Percentiles rank a stretch among this genome's conserved stretches.
These are phyloP conservation scores for Hansenula lynferdii DNA, from an alignment of 1,139 yeast genomes.

Conservation along the genomic window DNA sequence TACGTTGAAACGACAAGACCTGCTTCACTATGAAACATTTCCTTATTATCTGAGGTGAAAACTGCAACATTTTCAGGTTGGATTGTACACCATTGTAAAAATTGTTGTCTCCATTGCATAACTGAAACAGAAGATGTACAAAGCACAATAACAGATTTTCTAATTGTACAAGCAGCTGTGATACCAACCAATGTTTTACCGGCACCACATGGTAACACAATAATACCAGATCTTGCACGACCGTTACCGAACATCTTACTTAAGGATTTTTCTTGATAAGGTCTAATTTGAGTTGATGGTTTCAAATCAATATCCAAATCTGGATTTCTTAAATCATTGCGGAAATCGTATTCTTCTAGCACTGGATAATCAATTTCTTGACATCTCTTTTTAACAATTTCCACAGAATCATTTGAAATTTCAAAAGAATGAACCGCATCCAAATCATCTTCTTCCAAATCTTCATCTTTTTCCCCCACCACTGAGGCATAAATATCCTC, in stretches of 20 bases:
- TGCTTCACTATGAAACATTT: constrained; percentile 92
- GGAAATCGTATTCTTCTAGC: constrained; percentile 93
- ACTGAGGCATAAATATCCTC: constrained; percentile 77
- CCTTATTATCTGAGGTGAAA: constrained; percentile 95
- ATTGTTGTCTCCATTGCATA: constrained; percentile 99
- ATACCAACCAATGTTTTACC: constrained; percentile 98
- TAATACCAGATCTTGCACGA: constrained; percentile 96
- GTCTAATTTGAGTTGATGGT: constrained; percentile 97
- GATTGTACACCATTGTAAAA: constrained; percentile 97
- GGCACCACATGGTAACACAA: constrained; percentile 98
- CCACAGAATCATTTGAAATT: constrained; percentile 84
- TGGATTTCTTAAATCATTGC: constrained; percentile 89
- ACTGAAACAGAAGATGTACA: constrained; percentile 98
- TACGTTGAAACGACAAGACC: constrained; percentile 97
- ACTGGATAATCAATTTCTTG: constrained; percentile 98
- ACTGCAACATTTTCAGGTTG: constrained; percentile 97
- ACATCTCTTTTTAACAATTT: constrained; percentile 88
- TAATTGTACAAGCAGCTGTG: constrained; percentile 97
- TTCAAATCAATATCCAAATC: constrained; percentile 90
- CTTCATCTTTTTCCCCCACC: constrained; percentile 67
- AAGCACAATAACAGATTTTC: constrained; percentile 90
- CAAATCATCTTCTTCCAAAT: constrained; percentile 80
- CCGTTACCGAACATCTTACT: constrained; percentile 99
- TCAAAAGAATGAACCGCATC: constrained; percentile 97
- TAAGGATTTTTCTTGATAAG: constrained; percentile 93